These are phyloP conservation scores for Fusarium sp. DNA, from an alignment of 2,329 filamentous ascomycete genomes.

Conservation along the genomic window DNA sequence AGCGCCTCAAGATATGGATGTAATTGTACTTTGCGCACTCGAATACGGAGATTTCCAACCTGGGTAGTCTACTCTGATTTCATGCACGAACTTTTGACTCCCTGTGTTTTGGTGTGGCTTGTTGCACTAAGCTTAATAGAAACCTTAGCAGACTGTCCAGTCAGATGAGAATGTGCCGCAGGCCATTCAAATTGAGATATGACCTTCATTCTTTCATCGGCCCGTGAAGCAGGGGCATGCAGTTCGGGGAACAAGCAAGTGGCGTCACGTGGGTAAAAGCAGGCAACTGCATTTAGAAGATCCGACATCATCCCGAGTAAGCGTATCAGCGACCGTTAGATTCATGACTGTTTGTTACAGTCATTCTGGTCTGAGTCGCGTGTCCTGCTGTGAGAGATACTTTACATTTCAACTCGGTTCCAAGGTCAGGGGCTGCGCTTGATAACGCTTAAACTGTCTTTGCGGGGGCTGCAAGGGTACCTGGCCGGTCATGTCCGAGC, in stretches of 20 bases:
- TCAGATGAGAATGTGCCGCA: conserved; percentile 14
- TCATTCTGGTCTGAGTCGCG: not conserved
- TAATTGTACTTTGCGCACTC: not conserved
- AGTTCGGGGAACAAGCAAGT: not conserved
- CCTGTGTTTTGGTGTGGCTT: conserved; percentile 10
- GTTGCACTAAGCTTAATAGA: conserved; percentile 16
- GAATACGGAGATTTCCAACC: not conserved
- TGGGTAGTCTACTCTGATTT: not conserved
- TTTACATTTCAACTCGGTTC: not conserved
- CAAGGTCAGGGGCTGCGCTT: conserved; percentile 27
- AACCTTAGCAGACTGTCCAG: conserved; percentile 10
- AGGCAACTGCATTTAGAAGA: not conserved
- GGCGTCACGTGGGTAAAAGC: not conserved
- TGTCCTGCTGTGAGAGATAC: conserved; percentile 1
- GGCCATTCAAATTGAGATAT: conserved; percentile 5
- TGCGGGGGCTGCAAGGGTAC: conserved; percentile 36
- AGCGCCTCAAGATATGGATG: not conserved
- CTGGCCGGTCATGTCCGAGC: conserved; percentile 43
- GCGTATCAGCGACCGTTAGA: conserved; percentile 3
- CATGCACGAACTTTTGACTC: not conserved
- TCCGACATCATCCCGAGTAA: not conserved
- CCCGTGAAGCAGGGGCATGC: conserved; percentile 3
- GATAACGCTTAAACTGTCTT: conserved; percentile 23
- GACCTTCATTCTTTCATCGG: conserved; percentile 10
- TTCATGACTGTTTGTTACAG: not conserved